A percentile compares a stretch with the other conserved stretches of the same genome.
Evolutionary conservation across 2,329 filamentous ascomycete species (phyloP).

Genomic region (Fusarium napiforme): DNA sequence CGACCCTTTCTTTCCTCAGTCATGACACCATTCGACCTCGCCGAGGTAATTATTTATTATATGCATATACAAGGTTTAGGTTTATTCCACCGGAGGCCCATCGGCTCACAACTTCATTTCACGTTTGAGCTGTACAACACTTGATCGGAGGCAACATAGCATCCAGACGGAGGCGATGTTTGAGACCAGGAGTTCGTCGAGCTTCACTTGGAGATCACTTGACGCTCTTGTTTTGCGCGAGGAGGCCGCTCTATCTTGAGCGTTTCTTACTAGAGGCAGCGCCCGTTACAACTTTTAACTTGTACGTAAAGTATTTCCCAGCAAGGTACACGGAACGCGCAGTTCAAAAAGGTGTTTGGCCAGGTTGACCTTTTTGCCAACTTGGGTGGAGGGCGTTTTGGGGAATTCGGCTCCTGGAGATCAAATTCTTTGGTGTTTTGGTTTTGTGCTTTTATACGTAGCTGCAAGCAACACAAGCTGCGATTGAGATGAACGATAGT

Average conservation of each 20-base stretch:
- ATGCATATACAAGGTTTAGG: conserved; percentile 37
- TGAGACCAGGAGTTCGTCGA: conserved; percentile 31
- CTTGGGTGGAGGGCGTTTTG: conserved; percentile 44
- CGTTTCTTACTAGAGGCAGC: conserved; percentile 16
- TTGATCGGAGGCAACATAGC: conserved; percentile 39
- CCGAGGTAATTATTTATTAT: conserved; percentile 31
- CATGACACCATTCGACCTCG: conserved; percentile 7
- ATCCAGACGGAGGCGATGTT: conserved; percentile 36
- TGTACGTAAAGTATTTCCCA: conserved; percentile 54
- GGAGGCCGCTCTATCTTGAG: conserved; percentile 11
- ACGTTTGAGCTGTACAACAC: conserved; percentile 47
- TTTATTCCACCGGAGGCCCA: conserved; percentile 28
- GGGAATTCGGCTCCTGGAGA: conserved; percentile 40
- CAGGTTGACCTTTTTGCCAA: conserved; percentile 42
- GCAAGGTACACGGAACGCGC: conserved; percentile 51
- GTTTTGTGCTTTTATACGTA: conserved; percentile 35
- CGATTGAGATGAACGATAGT: conserved; percentile 40
- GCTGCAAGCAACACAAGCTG: conserved; percentile 47
- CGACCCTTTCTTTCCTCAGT: conserved; percentile 40
- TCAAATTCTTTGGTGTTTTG: conserved; percentile 47
- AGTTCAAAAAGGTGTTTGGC: conserved; percentile 60
- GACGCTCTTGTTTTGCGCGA: conserved; percentile 27
- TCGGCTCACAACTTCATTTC: conserved; percentile 34
- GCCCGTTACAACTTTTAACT: conserved; percentile 35
- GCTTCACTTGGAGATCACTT: conserved; percentile 13